Evolutionary conservation across 768 basidiomycete species (phyloP).

Genomic region (Boletus subcaerulescens): DNA sequence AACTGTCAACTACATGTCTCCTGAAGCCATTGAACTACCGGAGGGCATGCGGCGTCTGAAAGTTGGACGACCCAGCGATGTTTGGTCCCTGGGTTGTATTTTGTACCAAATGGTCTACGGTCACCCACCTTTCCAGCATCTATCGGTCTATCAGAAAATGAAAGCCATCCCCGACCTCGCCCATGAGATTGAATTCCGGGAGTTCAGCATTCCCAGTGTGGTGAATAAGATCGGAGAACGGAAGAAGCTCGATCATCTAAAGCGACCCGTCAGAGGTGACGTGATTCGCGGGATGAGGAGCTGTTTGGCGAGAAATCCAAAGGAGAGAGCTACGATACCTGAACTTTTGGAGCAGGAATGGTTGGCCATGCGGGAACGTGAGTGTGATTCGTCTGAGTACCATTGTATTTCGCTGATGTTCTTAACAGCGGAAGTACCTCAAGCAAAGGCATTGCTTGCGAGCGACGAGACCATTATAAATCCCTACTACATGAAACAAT

Average conservation of each 20-base stretch:
- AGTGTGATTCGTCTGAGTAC: constrained; percentile 3
- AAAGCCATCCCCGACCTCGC: constrained; percentile 82
- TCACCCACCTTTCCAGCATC: constrained; percentile 84
- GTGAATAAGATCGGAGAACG: constrained; percentile 34
- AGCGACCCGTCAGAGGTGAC: constrained; percentile 63
- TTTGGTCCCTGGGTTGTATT: constrained; percentile 98
- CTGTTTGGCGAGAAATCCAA: constrained; percentile 77
- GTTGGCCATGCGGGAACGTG: constrained; percentile 53
- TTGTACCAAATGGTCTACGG: constrained; percentile 99
- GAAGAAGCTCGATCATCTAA: constrained; percentile 65
- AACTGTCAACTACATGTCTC: constrained; percentile 98
- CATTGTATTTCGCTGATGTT: not conserved
- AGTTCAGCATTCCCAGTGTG: constrained; percentile 50
- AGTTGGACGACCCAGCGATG: constrained; percentile 93
- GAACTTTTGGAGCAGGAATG: constrained; percentile 82
- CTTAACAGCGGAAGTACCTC: constrained; percentile 24
- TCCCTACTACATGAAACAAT: constrained; percentile 75
- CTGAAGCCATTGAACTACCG: constrained; percentile 89
- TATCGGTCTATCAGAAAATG: constrained; percentile 87
- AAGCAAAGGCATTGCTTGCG: constrained; percentile 34
- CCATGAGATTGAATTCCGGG: constrained; percentile 81
- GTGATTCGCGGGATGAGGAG: constrained; percentile 82
- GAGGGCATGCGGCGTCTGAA: constrained; percentile 88
- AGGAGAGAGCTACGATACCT: constrained; percentile 84
- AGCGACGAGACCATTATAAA: constrained; percentile 70